Conservation (phyloP, 164 flowering plant genomes). For the Protea cynaroides region DNA sequence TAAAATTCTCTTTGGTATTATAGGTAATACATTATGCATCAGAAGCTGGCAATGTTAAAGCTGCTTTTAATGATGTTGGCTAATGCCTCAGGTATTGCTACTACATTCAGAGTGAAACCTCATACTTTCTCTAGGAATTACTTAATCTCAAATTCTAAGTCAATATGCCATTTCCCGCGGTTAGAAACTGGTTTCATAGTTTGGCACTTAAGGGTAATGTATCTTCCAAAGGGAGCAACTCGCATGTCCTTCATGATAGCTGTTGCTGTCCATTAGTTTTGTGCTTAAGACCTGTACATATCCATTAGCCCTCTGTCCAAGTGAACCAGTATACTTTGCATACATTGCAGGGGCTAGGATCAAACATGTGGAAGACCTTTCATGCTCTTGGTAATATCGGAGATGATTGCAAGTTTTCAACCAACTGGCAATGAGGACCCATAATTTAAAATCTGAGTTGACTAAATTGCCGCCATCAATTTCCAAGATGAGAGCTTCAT, state of each 20-base stretch:
- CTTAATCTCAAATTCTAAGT: not conserved
- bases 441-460: too few species aligned
- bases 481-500: too few species aligned
- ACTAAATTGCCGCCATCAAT: too few species aligned
- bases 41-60: conserved; percentile 64
- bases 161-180: not conserved
- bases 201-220: not conserved
- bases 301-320: too few species aligned
- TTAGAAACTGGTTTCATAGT: not conserved
- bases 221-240: too few species aligned
- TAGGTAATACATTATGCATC: conserved; percentile 96
- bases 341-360: not conserved
- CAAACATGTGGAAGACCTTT: not conserved
- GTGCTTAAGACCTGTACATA: too few species aligned
- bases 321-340: too few species aligned
- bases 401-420: too few species aligned
- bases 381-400: not conserved
- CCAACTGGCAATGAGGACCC: too few species aligned
- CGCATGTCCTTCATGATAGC: too few species aligned
- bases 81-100: conserved; percentile 74
- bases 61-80: conserved; percentile 65
- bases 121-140: not conserved
- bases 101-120: not conserved
- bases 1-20: conserved; percentile 23
- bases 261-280: too few species aligned